phyloP scores from a whole-genome alignment of 176 grass and related monocot species.

The Elaeis guineensis region DNA sequence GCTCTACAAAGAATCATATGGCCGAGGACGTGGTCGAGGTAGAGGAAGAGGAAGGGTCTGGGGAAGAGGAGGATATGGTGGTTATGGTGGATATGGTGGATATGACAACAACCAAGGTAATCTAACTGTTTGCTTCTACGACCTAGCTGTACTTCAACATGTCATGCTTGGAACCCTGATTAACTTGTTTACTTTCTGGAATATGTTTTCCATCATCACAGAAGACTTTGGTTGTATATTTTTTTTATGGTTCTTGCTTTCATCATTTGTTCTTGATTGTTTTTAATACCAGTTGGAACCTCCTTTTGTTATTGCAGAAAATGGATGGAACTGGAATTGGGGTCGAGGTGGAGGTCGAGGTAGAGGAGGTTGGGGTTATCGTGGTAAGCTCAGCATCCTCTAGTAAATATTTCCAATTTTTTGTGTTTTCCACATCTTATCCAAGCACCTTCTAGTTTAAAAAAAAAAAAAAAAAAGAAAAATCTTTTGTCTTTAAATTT shows the following conservation, averaged over 20 bases:
- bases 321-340: conserved; percentile 44
- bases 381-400: conserved; percentile 23
- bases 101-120: conserved; percentile 21
- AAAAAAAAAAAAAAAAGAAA: too few species aligned
- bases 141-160: too few species aligned
- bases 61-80: background rate
- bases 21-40: conserved; percentile 33
- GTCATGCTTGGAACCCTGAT: too few species aligned
- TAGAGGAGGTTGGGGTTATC: conserved; percentile 56
- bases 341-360: conserved; percentile 46
- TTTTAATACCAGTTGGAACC: background rate
- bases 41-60: conserved; percentile 21
- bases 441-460: too few species aligned
- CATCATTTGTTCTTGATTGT: background rate
- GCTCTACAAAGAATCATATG: conserved; percentile 39
- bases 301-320: conserved; percentile 37
- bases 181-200: background rate
- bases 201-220: background rate
- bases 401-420: background rate
- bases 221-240: background rate
- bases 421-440: background rate
- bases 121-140: background rate
- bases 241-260: background rate
- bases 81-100: background rate
- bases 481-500: too few species aligned